Evolutionary conservation across 805 yeast species (phyloP), one percentile per base, ranked within the genome.

Genomic region (Babjeviella inositovora): DNA sequence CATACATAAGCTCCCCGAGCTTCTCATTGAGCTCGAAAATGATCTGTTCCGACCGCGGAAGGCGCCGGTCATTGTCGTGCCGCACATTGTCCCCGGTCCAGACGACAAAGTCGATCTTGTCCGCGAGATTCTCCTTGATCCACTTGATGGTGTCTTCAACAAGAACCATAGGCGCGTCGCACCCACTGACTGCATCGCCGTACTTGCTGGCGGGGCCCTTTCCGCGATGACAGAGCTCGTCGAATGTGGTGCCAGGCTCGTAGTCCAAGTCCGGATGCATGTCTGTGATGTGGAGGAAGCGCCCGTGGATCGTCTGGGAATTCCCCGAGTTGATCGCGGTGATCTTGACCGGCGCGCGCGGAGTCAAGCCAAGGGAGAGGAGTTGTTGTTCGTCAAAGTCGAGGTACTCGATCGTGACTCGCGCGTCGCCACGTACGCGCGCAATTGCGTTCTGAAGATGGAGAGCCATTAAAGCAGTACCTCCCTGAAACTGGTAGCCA

Each of bases 81-180:
- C 93, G 58, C 21, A 77, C 66, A 36, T 80, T 81, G 46, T 81
- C 94, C 15, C 94, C 94, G 0, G 93, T 80, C 93, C 93, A 81
- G 8, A 81, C 62, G 8, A 81, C 72, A 45, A 81, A 81, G 43
- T 81, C 94, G 23, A 81, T 70, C 32, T 80, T 70, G 43, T 77
- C 90, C 29, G 57, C 64, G 28, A 81, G 43, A 29, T 79, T 70
- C 8, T 55, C 52, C 11, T 56, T 44, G 2, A 81, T 50, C 90
- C 92, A 81, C 15, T 57, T 41, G 25, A 81, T 46, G 0, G 92
- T 79, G 10, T 56, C 56, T 7, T 68, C 52, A 45, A 74, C 67
- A 23, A 81, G 44, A 1, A 47, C 45, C 41, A 69, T 43, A 3
- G 93, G 82, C 2, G 82, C 52, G 41, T 81, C 94, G 38, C 93